phyloP scores from a whole-genome alignment of 2,329 filamentous ascomycete genomes.

The Pseudogymnoascus sp. region DNA sequence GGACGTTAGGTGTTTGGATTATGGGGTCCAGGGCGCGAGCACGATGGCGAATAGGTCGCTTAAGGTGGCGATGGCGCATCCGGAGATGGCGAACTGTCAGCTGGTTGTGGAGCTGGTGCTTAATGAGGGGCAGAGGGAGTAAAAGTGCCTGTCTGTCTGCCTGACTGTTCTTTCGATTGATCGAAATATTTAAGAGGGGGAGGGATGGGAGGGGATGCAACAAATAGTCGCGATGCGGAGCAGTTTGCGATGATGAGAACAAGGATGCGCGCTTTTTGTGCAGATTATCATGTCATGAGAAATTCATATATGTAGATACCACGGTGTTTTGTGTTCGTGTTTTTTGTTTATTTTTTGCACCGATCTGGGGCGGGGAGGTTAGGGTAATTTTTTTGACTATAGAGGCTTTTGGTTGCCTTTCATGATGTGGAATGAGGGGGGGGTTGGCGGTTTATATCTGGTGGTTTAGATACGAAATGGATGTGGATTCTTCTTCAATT shows the following conservation, averaged over 20 bases:
- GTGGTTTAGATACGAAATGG: not conserved
- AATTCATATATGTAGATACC: slow-evolving; percentile 8
- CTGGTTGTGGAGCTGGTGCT: slow-evolving; percentile 87
- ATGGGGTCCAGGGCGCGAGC: slow-evolving; percentile 59
- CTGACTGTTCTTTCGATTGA: no score
- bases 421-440: not conserved
- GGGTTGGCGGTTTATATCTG: not conserved
- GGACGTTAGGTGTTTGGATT: slow-evolving; percentile 85
- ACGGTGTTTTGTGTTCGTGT: not conserved
- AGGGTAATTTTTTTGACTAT: slow-evolving; percentile 1
- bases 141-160: slow-evolving; percentile 5
- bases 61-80: slow-evolving; percentile 94
- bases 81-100: slow-evolving; percentile 74
- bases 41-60: slow-evolving; percentile 59
- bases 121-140: slow-evolving; percentile 66
- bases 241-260: not conserved
- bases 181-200: not conserved
- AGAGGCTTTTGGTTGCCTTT: slow-evolving; percentile 6
- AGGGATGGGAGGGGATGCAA: not conserved
- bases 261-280: not conserved
- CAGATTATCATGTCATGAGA: slow-evolving; percentile 6
- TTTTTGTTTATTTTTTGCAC: not conserved
- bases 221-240: not conserved
- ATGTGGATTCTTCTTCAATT: not conserved
- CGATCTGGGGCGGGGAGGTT: not conserved